Evolutionary conservation across 2,329 filamentous ascomycete genomes (phyloP), one percentile per base, ranked within the genome.

Genomic region (Pezicula radicicola): DNA sequence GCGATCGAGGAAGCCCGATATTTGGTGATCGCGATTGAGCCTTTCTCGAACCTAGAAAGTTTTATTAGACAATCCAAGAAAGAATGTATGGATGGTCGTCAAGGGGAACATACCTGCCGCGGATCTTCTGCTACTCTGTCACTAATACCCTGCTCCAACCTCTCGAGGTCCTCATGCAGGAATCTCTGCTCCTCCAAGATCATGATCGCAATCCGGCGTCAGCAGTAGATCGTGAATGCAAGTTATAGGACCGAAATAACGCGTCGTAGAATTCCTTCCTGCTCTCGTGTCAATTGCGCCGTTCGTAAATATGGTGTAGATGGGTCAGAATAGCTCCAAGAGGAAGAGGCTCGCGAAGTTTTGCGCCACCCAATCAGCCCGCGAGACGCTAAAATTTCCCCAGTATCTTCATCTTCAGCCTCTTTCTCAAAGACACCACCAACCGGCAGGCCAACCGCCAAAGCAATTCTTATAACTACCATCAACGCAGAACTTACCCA

Each of bases 151-250:
- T 96, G 91, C 73, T 99, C 94, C 54, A 99, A 81, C 58, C 94
- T 87, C 79, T 99, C 94, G 47, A 99, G 76, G 72, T 99, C 94
- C 81, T 99, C 94, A 64, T 97, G 92, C 63, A 97, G 83, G 65
- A 90, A 91, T 63, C 94, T 84, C 73, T 97, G 88, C 63, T 97
- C 92, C 77, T 99, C 95, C 58, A 97, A 75, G 61, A 96, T 76
- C 91, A 97, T 86, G 6, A 42, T 73, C 60, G 30, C 40, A 19
- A 16, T 40, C n/a, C 5, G 37, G 37, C 15, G 37, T 40, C 2
- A 13, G 9, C 13, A 40, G 28, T 30, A 30, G 28, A 30, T 12
- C 28, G 28, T 30, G 3, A 4, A 9, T 9, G 28, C 7, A 12
- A 9, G 10, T 12, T 12, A 30, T 9, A 30, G 7, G 7, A 30